phyloP scores from a whole-genome alignment of 805 yeast genomes.

The Candida sakaeoensis region DNA sequence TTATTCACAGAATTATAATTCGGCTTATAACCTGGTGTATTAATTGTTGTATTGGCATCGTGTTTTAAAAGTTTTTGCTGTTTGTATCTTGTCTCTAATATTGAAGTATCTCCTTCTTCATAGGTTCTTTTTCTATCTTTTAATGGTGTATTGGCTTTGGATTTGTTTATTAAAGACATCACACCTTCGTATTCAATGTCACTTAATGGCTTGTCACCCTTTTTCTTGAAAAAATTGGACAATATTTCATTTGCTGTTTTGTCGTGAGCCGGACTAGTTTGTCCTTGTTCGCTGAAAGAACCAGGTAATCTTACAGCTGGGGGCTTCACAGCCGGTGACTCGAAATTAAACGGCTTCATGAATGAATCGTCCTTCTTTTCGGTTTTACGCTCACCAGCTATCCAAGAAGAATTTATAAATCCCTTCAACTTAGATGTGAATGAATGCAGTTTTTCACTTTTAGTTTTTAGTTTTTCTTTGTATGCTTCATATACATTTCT shows the following conservation, averaged over 20 bases:
- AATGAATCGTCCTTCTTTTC: neutral
- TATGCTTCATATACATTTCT: constrained; percentile 29
- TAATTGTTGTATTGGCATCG: constrained; percentile 10
- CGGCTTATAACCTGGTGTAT: constrained; percentile 38
- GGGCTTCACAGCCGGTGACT: constrained; percentile 7
- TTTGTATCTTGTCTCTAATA: constrained; percentile 6
- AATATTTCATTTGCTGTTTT: constrained; percentile 49
- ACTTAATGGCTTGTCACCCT: constrained; percentile 71
- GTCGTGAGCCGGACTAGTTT: constrained; percentile 3
- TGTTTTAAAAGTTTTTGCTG: constrained; percentile 18
- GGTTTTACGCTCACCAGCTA: constrained; percentile 13
- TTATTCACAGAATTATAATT: constrained; percentile 28
- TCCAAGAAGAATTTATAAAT: constrained; percentile 19
- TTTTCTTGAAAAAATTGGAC: constrained; percentile 65
- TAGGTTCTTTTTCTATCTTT: neutral
- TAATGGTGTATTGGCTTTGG: constrained; percentile 7
- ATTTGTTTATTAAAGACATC: constrained; percentile 44
- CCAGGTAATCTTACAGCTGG: constrained; percentile 4
- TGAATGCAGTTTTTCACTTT: constrained; percentile 10
- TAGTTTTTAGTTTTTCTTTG: constrained; percentile 18
- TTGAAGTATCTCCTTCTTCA: neutral
- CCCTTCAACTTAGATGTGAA: constrained; percentile 17
- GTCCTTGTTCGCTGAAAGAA: neutral
- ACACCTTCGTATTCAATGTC: constrained; percentile 84
- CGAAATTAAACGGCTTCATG: constrained; percentile 8